Conservation (phyloP, 352 stramenopile genomes). For the Phytophthora lateralis region DNA sequence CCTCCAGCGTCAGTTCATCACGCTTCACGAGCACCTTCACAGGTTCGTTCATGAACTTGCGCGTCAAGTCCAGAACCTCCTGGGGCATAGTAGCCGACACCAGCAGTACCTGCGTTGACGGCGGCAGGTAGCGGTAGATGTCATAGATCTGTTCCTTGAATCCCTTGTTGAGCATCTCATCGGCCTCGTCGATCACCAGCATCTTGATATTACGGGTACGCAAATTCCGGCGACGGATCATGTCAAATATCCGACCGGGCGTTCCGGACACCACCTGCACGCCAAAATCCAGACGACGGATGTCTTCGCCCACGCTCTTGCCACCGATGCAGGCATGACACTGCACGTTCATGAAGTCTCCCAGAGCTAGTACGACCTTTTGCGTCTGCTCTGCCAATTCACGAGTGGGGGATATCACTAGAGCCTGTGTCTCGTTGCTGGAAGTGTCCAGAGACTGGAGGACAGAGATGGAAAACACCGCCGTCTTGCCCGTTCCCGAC, state of each 20-base stretch:
- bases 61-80: constrained; percentile 96
- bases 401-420: constrained; percentile 96
- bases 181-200: constrained; percentile 97
- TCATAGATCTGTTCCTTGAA: constrained; percentile 99
- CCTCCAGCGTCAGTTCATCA: constrained; percentile 97
- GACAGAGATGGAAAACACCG: constrained; percentile 95
- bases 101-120: constrained; percentile 93
- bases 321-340: constrained; percentile 96
- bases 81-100: constrained; percentile 95
- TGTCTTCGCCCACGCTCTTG: constrained; percentile 95
- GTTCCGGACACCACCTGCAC: constrained; percentile 97
- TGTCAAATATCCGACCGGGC: constrained; percentile 97
- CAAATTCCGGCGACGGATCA: constrained; percentile 94
- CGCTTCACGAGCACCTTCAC: constrained; percentile 97
- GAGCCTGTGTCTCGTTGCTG: constrained; percentile 93
- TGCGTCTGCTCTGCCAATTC: constrained; percentile 98
- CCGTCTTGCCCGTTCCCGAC: constrained; percentile 95
- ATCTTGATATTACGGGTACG: constrained; percentile 93
- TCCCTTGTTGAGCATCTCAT: constrained; percentile 98
- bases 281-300: constrained; percentile 94
- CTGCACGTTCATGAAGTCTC: constrained; percentile 98
- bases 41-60: constrained; percentile 98
- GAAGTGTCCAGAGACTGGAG: constrained; percentile 94
- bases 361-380: constrained; percentile 94
- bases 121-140: constrained; percentile 95